A percentile compares a stretch with the other conserved stretches of the same genome.
These are phyloP conservation scores for Somion occarium DNA, from an alignment of 1,284 basidiomycete species.

Conservation along the genomic window DNA sequence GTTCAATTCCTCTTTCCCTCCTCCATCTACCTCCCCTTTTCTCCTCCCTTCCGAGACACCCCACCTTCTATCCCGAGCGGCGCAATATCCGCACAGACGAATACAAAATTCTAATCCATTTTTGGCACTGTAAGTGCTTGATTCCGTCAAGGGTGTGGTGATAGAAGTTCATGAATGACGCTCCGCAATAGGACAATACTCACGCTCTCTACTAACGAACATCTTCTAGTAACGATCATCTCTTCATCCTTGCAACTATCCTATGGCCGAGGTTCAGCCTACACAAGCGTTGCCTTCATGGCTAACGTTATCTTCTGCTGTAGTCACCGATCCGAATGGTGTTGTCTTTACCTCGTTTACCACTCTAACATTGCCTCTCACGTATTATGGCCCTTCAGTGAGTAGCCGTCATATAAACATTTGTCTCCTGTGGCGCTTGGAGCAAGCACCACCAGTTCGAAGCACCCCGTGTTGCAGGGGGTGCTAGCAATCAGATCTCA, in stretches of 20 bases:
- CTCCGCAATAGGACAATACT: slow-evolving; percentile 8
- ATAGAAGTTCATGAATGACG: not conserved
- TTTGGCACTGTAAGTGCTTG: not conserved
- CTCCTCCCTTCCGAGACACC: not conserved
- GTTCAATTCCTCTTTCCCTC: too few species aligned
- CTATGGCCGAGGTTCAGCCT: slow-evolving; percentile 42
- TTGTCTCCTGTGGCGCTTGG: too few species aligned
- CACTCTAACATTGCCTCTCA: slow-evolving; percentile 56
- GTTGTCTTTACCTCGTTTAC: slow-evolving; percentile 45
- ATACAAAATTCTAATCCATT: not conserved
- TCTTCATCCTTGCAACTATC: slow-evolving; percentile 8
- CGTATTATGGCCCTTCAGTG: slow-evolving; percentile 72
- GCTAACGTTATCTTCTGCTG: slow-evolving; percentile 49
- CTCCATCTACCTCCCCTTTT: not conserved
- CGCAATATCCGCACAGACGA: not conserved
- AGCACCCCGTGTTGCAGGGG: too few species aligned
- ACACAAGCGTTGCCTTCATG: slow-evolving; percentile 62
- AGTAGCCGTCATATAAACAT: slow-evolving; percentile 31
- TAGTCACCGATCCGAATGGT: slow-evolving; percentile 47
- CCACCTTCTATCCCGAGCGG: not conserved
- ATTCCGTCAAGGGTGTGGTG: not conserved
- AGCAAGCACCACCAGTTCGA: too few species aligned
- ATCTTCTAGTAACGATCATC: slow-evolving; percentile 4
- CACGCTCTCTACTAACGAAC: slow-evolving; percentile 28
- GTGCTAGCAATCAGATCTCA: too few species aligned